Conservation (phyloP, 805 yeast genomes). For the Sugiyamaella lignohabitans region DNA sequence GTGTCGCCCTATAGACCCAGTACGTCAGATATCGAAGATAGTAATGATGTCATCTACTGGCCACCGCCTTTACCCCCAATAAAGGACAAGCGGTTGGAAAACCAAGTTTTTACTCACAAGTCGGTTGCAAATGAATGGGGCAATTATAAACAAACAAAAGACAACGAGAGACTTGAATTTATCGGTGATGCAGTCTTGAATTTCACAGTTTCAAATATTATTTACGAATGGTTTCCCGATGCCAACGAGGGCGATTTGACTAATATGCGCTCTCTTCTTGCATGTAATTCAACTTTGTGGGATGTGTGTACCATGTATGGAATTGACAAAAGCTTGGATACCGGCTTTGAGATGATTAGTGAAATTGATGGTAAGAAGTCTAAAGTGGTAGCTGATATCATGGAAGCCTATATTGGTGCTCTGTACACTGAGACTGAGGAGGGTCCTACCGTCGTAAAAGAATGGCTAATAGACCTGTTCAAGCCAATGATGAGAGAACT, state of each 20-base stretch:
- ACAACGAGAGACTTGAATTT: conserved; percentile 85
- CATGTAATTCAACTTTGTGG: conserved; percentile 65
- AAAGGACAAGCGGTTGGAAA: conserved; percentile 48
- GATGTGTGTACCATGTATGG: conserved; percentile 61
- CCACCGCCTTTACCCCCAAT: conserved; percentile 72
- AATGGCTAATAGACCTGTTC: conserved; percentile 32
- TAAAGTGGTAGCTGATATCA: conserved; percentile 79
- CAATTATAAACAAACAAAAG: conserved; percentile 51
- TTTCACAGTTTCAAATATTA: conserved; percentile 59
- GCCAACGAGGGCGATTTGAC: conserved; percentile 80
- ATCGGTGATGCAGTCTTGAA: conserved; percentile 84
- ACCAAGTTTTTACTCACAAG: conserved; percentile 75
- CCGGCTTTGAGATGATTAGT: conserved; percentile 11
- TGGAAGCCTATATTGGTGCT: conserved; percentile 94
- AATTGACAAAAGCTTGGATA: conserved; percentile 18
- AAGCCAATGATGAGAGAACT: conserved; percentile 31
- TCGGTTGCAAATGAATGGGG: conserved; percentile 60
- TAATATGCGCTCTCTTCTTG: conserved; percentile 57
- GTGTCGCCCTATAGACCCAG: too few species aligned
- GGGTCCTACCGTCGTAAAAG: conserved; percentile 25
- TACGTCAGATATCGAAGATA: too few species aligned
- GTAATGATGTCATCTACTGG: too few species aligned
- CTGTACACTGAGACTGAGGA: conserved; percentile 50
- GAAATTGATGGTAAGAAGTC: conserved; percentile 21
- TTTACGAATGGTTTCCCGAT: conserved; percentile 59